A percentile compares a stretch with the other conserved stretches of the same genome.
Conservation (phyloP, 202 grass and related monocot genomes). For the Panicum virgatum region DNA sequence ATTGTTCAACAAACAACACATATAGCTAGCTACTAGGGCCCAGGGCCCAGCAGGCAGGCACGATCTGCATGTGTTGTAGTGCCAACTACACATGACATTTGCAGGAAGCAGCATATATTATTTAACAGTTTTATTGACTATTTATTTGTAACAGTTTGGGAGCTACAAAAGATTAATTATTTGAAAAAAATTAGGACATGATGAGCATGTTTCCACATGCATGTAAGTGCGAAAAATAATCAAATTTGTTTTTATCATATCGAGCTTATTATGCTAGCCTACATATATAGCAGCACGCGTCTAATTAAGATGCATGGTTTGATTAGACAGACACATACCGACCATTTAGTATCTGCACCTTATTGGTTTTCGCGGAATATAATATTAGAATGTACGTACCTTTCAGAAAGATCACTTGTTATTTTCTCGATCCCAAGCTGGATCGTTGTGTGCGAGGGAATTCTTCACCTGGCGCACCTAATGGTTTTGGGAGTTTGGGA, state of each 20-base stretch:
- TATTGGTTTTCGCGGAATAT: slow-evolving; percentile 1
- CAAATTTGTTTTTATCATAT: not conserved
- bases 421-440: slow-evolving; percentile 23
- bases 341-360: slow-evolving; percentile 12
- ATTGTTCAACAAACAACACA: slow-evolving; percentile 54
- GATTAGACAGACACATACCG: not conserved
- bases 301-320: not conserved
- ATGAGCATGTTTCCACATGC: not conserved
- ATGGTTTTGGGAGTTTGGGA: slow-evolving; percentile 40
- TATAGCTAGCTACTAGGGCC: not conserved
- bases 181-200: no score
- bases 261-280: not conserved
- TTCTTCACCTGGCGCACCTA: slow-evolving; percentile 54
- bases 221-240: not conserved
- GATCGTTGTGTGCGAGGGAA: slow-evolving; percentile 38
- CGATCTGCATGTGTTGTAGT: slow-evolving; percentile 1
- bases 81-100: slow-evolving; percentile 34
- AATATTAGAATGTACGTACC: slow-evolving; percentile 30
- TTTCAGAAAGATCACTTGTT: slow-evolving; percentile 52
- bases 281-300: not conserved
- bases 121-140: not conserved
- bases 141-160: not conserved
- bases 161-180: not conserved
- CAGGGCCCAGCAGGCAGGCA: not conserved
- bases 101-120: slow-evolving; percentile 6